Base-by-base conservation (phyloP, 176 grass and related monocot genomes). In the Oryza officinalis region DNA sequence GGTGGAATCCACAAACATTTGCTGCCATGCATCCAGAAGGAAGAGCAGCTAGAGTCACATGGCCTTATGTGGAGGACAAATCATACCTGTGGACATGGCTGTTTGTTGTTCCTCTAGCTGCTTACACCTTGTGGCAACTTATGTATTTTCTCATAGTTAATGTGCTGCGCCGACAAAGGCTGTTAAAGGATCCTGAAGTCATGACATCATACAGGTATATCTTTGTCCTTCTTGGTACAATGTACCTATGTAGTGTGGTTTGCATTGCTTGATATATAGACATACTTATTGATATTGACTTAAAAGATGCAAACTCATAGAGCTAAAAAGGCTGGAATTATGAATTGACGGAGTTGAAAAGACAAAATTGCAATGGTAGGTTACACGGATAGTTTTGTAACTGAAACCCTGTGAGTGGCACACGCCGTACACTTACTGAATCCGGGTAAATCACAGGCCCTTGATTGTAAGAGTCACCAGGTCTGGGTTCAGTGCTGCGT, bases 21-120 rank as follows among this genome's bases (percentile, higher is more conserved):
- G 96, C 96, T 77, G 96, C 96, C 65, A 98, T 98, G 96, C 96
- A 95, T 72, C 96, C 96, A 38, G 91, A 90, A 86, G 91, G 96
- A 81, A 92, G 83, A 76, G 85, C 91, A 71, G 96, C 92, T 49
- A 94, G 93, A 86, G 86, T 87, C 23, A 93, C 80, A 72, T 98
- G 96, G 96, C 96, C 96, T 43, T 98, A 98, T 84, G 93, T 92
- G 72, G 96, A 92, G 83, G 80, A 98, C 74, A 93, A 93, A 73
- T 95, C 87, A 23, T 98, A 95, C 80, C 80, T 98, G 31, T 95
- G 96, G 91, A 90, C 80, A 49, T 98, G 96, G 96, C 85, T 98
- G 9, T 98, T 98, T 94, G 50, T 90, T 87, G 91, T 98, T 88
- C 96, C 93, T 45, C 77, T 98, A 61, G 80, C 94, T 91, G 96